A percentile compares a stretch with the other conserved stretches of the same genome.
Conservation (phyloP, 257 asterid genomes). For the Solanum sparsipilum region DNA sequence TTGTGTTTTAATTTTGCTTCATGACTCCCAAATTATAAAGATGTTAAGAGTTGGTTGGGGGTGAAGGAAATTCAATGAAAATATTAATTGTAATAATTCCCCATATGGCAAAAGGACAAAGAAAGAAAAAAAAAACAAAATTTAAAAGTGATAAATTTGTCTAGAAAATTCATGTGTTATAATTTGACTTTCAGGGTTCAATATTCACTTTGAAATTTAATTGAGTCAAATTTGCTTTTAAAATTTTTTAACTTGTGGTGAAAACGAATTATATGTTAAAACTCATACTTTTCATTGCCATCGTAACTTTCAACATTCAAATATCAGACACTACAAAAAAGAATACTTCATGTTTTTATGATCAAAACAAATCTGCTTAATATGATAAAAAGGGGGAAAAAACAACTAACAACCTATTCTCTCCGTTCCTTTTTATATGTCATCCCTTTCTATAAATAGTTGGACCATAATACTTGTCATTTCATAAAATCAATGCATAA, state of each 20-base stretch:
- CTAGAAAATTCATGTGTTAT: neutral
- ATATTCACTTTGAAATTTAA: neutral
- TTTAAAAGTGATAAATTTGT: neutral
- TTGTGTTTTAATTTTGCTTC: neutral
- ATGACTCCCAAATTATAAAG: neutral
- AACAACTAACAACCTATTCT: neutral
- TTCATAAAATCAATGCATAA: no score
- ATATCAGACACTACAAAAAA: neutral
- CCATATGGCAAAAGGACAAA: neutral
- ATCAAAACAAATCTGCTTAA: no score
- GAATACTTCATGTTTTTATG: neutral
- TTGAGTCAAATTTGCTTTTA: neutral
- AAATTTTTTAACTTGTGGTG: neutral
- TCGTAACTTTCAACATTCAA: neutral
- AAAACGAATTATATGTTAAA: neutral
- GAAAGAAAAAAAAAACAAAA: neutral
- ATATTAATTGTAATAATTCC: neutral
- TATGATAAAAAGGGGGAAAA: no score
- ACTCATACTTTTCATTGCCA: neutral
- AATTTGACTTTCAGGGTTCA: neutral
- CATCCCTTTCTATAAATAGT: no score
- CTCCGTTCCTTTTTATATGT: neutral
- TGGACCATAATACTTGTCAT: no score
- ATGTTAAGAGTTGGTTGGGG: neutral
- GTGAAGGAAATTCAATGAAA: neutral